Base-by-base conservation (phyloP, 805 yeast species). In the Ogataea zsoltii region DNA sequence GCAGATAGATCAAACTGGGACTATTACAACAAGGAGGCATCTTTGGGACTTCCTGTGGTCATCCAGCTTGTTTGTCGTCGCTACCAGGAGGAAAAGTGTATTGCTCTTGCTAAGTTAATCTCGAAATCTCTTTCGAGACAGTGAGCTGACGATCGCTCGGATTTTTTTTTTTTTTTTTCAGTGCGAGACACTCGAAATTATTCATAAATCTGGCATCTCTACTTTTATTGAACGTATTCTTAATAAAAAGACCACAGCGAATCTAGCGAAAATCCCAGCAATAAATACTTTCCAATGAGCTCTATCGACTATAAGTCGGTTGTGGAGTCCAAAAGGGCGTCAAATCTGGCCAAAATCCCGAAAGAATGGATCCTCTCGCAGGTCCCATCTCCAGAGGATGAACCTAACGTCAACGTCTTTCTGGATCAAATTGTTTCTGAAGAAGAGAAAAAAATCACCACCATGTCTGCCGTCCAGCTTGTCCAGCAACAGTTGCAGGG, bases 71-170 rank as follows among this genome's bases (percentile, higher is more conserved):
- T 79, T 14, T 74, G 82, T 19, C 69, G 75, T 44, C 68, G 81
- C 46, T 75, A 74, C 44, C 75, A 80, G 49, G 88, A 83, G 55
- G 88, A 83, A 55, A 75, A 77, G 55, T 73, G 74, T 3, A 58
- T 80, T 25, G 70, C 64, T 5, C 56, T 75, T 49, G 63, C 68
- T 41, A 58, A 62, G 43, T 50, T 54, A n/a, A 53, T 62, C 13
- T 16, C 17, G 33, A 38, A 38, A 46, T 11, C 4, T 10, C 37
- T 23, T 25, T 37, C 40, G 15, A 10, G 15, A 28, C 31, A 28
- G 13, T 28, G n/a, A n/a, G n/a, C n/a, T n/a, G n/a, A n/a, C n/a
- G n/a, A n/a, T n/a, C n/a, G n/a, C n/a, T n/a, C n/a, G n/a, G n/a
- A n/a, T n/a, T n/a, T n/a, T n/a, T n/a, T 31, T 31, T 31, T 31